Evolutionary conservation across 2,329 filamentous ascomycete genomes (phyloP).

Genomic region (Didymellaceae sp.): DNA sequence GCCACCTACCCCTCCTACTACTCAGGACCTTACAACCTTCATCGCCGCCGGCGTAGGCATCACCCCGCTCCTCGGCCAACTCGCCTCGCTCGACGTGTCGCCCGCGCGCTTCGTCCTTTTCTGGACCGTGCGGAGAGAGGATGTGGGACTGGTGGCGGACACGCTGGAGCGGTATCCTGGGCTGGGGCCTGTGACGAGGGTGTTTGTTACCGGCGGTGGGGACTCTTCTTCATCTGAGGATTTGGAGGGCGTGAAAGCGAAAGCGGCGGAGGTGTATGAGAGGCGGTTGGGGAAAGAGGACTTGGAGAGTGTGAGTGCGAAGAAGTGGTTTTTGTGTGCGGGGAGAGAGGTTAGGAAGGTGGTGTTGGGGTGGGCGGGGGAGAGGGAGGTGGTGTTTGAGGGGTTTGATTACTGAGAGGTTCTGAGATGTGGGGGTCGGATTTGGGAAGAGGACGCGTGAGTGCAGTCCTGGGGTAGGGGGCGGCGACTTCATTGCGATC

Average conservation of each 20-base stretch:
- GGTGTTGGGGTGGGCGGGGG: slow-evolving; percentile 57
- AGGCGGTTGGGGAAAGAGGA: slow-evolving; percentile 59
- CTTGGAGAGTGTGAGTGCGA: slow-evolving; percentile 40
- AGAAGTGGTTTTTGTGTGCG: slow-evolving; percentile 67
- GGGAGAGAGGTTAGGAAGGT: slow-evolving; percentile 57
- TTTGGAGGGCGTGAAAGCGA: slow-evolving; percentile 25
- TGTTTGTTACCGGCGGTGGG: slow-evolving; percentile 83
- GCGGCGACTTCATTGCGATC: no score
- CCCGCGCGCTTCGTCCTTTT: slow-evolving; percentile 60
- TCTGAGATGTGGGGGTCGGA: no score
- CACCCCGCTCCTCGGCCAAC: slow-evolving; percentile 71
- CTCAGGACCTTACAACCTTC: slow-evolving; percentile 64
- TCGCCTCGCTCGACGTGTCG: neutral
- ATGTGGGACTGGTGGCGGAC: slow-evolving; percentile 68
- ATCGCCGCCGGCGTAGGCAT: slow-evolving; percentile 83
- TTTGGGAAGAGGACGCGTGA: no score
- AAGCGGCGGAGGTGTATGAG: slow-evolving; percentile 44
- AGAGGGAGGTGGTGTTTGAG: slow-evolving; percentile 56
- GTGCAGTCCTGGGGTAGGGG: no score
- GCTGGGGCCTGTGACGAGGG: slow-evolving; percentile 59
- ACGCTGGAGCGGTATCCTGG: slow-evolving; percentile 60
- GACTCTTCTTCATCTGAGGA: slow-evolving; percentile 46
- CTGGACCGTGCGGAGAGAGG: slow-evolving; percentile 70
- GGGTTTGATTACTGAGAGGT: slow-evolving; percentile 54
- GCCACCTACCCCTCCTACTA: no score